Evolutionary conservation across 1,139 yeast genomes (phyloP), one percentile per base, ranked within the genome.

Genomic region (Diutina rugosa): DNA sequence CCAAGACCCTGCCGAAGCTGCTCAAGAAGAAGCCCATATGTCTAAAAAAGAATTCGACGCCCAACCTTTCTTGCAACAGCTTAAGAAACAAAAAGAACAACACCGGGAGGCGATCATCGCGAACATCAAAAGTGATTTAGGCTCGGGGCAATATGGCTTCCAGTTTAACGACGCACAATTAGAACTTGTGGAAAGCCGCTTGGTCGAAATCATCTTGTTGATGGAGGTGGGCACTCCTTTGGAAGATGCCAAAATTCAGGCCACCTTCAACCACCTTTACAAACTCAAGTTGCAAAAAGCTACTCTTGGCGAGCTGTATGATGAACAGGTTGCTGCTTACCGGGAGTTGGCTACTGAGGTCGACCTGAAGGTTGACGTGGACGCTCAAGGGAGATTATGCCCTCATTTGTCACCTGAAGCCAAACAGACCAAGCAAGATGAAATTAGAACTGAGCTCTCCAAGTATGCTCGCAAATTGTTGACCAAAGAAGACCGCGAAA

Each of bases 221-320:
- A 58, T 63, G 6, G 62, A 62, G 28, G 59, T 58, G 53, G 74
- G 73, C 4, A 68, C 67, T 58, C 45, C 66, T 81, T 61, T 73
- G n/a, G 75, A 73, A 53, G 89, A 86, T 56, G 84, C 91, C 10
- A 74, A 74, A 58, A 72, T 72, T 55, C 87, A 85, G 60, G 78
- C 86, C 1, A 77, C 82, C 21, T 79, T 69, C 68, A 77, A 77
- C 62, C 67, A 76, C 58, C 63, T 77, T n/a, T 79, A 80, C 61
- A 80, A 79, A 55, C 64, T 78, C 55, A 72, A 75, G 56, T 72
- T 87, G 44, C 14, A 14, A 12, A 32, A 10, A 14, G 38, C 21
- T 10, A 5, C 49, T 21, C 26, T 18, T 12, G 49, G n/a, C 29
- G 49, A 26, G 8, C n/a, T n/a, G n/a, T 35, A 35, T n/a, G 21